Percentiles rank a stretch among this genome's conserved stretches.
phyloP scores from a whole-genome alignment of 2,329 filamentous ascomycete genomes.

The Cytospora schulzeri region DNA sequence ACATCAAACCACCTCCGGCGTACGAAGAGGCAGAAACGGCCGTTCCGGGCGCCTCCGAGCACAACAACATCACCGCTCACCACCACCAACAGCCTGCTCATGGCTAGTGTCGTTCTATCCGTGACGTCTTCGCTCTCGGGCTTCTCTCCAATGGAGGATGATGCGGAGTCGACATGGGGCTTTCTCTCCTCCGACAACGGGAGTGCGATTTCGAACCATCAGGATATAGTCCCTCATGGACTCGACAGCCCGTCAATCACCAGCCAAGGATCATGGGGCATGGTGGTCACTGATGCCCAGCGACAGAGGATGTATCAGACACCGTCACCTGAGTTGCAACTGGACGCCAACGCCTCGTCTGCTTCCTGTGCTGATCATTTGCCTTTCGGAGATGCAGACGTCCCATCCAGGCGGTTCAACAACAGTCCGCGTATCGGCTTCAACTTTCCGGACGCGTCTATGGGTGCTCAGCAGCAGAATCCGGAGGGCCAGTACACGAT shows the following conservation, averaged over 20 bases:
- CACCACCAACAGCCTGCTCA: slow-evolving; percentile 20
- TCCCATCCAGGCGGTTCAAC: too few relatives aligned
- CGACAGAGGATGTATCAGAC: slow-evolving; percentile 28
- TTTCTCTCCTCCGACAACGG: slow-evolving; percentile 30
- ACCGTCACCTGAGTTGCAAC: slow-evolving; percentile 41
- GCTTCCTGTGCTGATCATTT: slow-evolving; percentile 2
- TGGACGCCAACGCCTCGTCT: slow-evolving; percentile 33
- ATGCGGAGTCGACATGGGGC: slow-evolving; percentile 34
- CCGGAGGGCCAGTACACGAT: slow-evolving; percentile 15
- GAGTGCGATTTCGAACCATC: slow-evolving; percentile 30
- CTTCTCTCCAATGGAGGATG: slow-evolving; percentile 31
- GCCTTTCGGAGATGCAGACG: slow-evolving; percentile 4
- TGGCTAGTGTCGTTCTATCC: slow-evolving; percentile 39
- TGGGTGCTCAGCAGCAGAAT: slow-evolving; percentile 11
- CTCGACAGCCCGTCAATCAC: slow-evolving; percentile 55
- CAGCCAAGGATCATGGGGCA: slow-evolving; percentile 53
- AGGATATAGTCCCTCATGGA: slow-evolving; percentile 30
- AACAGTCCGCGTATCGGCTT: slow-evolving; percentile 2
- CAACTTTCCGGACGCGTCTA: slow-evolving; percentile 9
- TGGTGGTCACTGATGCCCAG: slow-evolving; percentile 45
- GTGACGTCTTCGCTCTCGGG: slow-evolving; percentile 32
- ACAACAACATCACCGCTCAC: neutral
- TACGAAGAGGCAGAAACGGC: neutral
- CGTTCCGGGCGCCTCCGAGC: neutral
- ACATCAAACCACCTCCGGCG: slow-evolving; percentile 12